phyloP scores from a whole-genome alignment of 129 eudicot genomes.

The Scalesia atractyloides region DNA sequence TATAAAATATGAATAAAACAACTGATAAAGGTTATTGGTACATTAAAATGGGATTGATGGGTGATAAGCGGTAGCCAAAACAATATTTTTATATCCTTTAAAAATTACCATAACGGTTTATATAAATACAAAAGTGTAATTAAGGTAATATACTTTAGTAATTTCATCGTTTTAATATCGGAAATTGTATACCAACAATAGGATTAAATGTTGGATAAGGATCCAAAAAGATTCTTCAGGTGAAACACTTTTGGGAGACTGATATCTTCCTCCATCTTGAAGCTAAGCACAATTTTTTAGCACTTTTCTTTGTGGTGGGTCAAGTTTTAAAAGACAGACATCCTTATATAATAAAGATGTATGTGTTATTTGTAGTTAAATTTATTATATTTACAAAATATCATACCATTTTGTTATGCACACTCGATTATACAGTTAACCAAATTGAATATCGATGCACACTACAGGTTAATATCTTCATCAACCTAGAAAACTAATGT shows the following conservation, averaged over 20 bases:
- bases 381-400: not conserved
- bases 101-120: too few relatives aligned
- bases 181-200: not conserved
- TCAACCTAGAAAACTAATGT: too few relatives aligned
- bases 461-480: too few relatives aligned
- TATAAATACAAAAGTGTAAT: not conserved
- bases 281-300: conserved; percentile 19
- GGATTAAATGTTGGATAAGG: not conserved
- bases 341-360: not conserved
- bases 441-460: too few relatives aligned
- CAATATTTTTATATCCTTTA: too few relatives aligned
- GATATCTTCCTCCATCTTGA: conserved; percentile 22
- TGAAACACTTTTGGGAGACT: not conserved
- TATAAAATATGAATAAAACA: too few relatives aligned
- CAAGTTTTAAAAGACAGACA: not conserved
- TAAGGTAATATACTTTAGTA: not conserved
- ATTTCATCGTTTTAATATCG: not conserved
- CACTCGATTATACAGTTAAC: too few relatives aligned
- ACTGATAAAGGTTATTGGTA: too few relatives aligned
- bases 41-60: too few relatives aligned
- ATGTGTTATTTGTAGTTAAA: not conserved
- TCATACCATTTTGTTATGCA: not conserved
- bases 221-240: not conserved
- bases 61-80: too few relatives aligned
- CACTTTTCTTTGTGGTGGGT: not conserved